A percentile compares a stretch with the other conserved stretches of the same genome.
These are phyloP conservation scores for Fraxinus sp. DNA, from an alignment of 305 asterid species.

Conservation along the genomic window DNA sequence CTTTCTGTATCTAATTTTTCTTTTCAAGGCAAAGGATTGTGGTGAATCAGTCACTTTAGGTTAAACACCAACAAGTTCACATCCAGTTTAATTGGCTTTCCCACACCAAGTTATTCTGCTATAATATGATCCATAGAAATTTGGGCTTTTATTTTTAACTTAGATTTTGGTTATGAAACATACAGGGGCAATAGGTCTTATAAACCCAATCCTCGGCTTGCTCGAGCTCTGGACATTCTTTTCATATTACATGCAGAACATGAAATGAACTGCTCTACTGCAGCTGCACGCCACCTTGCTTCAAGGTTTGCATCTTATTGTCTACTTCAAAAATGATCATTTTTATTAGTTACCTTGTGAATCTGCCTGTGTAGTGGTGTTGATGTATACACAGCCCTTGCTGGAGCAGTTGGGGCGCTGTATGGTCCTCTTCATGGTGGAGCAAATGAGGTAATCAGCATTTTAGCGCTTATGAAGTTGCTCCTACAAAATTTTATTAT, in stretches of 20 bases:
- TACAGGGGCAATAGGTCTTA: constrained; percentile 92
- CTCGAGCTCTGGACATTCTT: constrained; percentile 92
- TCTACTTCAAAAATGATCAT: constrained; percentile 10
- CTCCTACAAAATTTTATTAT: not conserved
- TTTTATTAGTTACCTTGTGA: constrained; percentile 18
- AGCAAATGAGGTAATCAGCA: constrained; percentile 79
- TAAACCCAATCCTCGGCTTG: constrained; percentile 91
- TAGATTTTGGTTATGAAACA: constrained; percentile 17
- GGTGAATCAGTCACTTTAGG: not conserved
- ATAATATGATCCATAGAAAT: not conserved
- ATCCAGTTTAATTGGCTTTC: not conserved
- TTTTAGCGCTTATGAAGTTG: constrained; percentile 17
- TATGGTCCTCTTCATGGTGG: constrained; percentile 99
- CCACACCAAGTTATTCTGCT: not conserved
- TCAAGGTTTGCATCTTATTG: constrained; percentile 60
- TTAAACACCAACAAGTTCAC: not conserved
- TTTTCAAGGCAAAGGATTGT: constrained; percentile 4
- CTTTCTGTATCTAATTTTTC: constrained; percentile 9
- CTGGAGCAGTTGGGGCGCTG: constrained; percentile 99
- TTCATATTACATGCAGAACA: constrained; percentile 96
- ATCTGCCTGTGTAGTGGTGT: constrained; percentile 72
- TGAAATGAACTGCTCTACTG: constrained; percentile 98
- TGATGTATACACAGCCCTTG: constrained; percentile 94
- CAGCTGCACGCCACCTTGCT: constrained; percentile 97
- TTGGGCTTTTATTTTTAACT: constrained; percentile 19